Evolutionary conservation across 768 basidiomycete species (phyloP), one percentile per base, ranked within the genome.

Genomic region (Russula vinacea): DNA sequence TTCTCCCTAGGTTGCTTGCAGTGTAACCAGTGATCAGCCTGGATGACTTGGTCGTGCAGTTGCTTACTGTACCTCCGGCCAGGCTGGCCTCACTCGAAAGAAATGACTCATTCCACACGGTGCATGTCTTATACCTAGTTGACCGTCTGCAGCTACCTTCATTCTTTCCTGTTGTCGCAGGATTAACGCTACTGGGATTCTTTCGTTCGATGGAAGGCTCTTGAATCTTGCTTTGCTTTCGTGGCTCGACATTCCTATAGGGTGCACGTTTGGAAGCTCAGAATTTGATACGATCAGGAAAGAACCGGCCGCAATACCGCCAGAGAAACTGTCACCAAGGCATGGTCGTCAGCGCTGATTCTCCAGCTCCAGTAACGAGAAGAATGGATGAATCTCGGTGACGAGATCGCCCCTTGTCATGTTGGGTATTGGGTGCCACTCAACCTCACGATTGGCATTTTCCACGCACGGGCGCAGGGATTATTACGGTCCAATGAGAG

Each of bases 321-420:
- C 6, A 22, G 14, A 17, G 26, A n/a, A 6, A 52, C 40, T 8
- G 14, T 26, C 49, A 29, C 29, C 22, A 44, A 26, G 2, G 32
- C 47, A 24, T 42, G 16, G 22, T 17, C 10, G 32, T 45, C 16
- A 29, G 32, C 9, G 40, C 44, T n/a, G 29, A 47, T 42, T 33
- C 17, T 8, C 39, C n/a, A 29, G 11, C 39, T 42, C 52, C n/a
- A 22, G 42, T 33, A 16, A 9, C 29, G 16, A 17, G 37, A 44
- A 16, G 35, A 37, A 42, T 17, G 39, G 22, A n/a, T 26, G 1
- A 16, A 13, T 35, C 16, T 24, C 40, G 6, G 51, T 44, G 24
- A 40, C 32, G 51, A 33, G 62, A 44, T 47, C 42, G 51, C 62
- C 53, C 49, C 33, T 52, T 59, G 44, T 64, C 40, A 50, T 3